phyloP scores from a whole-genome alignment of 768 basidiomycete species.

The Heimioporus sp. region DNA sequence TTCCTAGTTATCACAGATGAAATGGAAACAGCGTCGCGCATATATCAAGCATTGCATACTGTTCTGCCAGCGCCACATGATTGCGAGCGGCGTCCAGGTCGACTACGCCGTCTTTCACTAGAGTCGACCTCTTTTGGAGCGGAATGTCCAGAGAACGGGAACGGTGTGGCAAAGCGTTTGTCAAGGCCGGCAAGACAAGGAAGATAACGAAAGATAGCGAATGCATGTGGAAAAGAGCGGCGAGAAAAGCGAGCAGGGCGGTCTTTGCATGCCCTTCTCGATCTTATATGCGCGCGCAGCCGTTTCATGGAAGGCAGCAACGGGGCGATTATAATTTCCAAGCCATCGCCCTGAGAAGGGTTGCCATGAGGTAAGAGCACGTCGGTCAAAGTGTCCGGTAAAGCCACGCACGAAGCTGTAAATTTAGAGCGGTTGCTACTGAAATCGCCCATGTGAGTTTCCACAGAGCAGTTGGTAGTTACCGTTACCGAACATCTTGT shows the following conservation, averaged over 20 bases:
- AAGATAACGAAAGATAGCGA: conserved; percentile 1
- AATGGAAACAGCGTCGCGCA: neutral
- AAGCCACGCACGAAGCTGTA: too few relatives aligned
- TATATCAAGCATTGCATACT: conserved; percentile 4
- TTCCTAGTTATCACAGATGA: conserved; percentile 16
- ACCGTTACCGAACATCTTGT: too few relatives aligned
- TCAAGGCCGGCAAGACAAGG: conserved; percentile 13
- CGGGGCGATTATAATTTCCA: neutral
- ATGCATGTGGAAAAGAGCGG: conserved; percentile 10
- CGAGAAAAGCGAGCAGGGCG: neutral
- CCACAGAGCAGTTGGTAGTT: too few relatives aligned
- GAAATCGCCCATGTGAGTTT: too few relatives aligned
- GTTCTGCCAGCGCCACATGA: conserved; percentile 13
- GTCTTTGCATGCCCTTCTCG: neutral
- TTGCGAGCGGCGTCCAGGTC: conserved; percentile 12
- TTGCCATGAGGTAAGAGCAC: neutral
- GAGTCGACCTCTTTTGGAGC: conserved; percentile 12
- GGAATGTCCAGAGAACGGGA: conserved; percentile 12
- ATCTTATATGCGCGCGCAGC: conserved; percentile 2
- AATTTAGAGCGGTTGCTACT: too few relatives aligned
- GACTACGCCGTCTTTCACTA: conserved; percentile 13
- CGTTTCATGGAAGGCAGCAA: neutral
- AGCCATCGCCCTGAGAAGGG: neutral
- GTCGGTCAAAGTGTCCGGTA: too few relatives aligned
- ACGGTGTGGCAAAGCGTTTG: conserved; percentile 14